Evolutionary conservation across 352 stramenopile species (phyloP).

Genomic region (Phytopythium sindhum): DNA sequence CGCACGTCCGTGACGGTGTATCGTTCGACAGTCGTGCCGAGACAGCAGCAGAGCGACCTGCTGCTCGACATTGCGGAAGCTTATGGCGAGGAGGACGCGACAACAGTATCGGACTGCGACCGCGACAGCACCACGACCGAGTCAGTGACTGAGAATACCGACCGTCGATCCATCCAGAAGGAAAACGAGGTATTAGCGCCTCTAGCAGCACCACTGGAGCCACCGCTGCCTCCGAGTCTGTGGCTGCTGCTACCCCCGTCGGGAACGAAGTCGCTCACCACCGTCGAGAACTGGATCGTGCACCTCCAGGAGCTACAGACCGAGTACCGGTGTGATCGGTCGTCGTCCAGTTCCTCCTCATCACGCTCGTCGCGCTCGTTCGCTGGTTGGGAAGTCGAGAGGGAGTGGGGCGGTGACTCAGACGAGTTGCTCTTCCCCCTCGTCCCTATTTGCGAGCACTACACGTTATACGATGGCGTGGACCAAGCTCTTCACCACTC

Average conservation of each 20-base stretch:
- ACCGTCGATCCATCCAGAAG: not conserved
- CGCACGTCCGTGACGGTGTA: slow-evolving; percentile 7
- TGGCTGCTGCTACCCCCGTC: slow-evolving; percentile 59
- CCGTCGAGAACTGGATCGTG: slow-evolving; percentile 40
- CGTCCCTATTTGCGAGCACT: slow-evolving; percentile 59
- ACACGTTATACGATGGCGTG: slow-evolving; percentile 14
- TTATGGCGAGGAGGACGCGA: not conserved
- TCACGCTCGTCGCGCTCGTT: slow-evolving; percentile 3
- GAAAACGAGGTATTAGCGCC: not conserved
- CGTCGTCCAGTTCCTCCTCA: not conserved
- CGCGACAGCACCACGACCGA: not conserved
- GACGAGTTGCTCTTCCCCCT: slow-evolving; percentile 50
- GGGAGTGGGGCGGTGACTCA: not conserved
- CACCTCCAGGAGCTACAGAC: slow-evolving; percentile 37
- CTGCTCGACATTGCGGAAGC: not conserved
- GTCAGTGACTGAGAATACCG: not conserved
- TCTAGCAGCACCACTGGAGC: slow-evolving; percentile 10
- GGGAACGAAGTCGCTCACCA: slow-evolving; percentile 29
- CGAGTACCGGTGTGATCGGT: slow-evolving; percentile 10
- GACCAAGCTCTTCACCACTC: not conserved
- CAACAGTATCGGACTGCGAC: not conserved
- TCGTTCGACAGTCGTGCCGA: slow-evolving; percentile 1
- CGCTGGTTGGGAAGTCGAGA: not conserved
- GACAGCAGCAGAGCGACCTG: not conserved
- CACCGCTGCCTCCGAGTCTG: slow-evolving; percentile 39